These are phyloP conservation scores for Pseudogymnoascus sp. DNA, from an alignment of 2,329 filamentous ascomycete genomes.

Conservation along the genomic window DNA sequence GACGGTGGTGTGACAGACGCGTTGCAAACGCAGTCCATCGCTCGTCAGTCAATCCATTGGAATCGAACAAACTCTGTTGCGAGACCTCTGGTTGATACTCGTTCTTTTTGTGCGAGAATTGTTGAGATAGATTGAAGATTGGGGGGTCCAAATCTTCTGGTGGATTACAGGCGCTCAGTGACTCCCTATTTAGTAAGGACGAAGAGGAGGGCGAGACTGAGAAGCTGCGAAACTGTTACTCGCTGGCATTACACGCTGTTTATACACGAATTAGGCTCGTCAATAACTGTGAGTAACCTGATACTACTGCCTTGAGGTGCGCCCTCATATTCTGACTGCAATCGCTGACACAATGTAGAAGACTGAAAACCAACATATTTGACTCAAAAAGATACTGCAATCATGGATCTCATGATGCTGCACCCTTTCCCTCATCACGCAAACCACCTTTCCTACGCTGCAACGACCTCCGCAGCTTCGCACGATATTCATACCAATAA, in stretches of 20 bases:
- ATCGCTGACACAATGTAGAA: background rate
- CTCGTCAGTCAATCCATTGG: slow-evolving; percentile 5
- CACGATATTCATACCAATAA: slow-evolving; percentile 11
- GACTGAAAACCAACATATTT: slow-evolving; percentile 6
- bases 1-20: slow-evolving; percentile 6
- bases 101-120: background rate
- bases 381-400: background rate
- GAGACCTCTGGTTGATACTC: background rate
- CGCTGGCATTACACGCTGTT: background rate
- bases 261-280: background rate
- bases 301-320: background rate
- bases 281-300: background rate
- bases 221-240: slow-evolving; percentile 3
- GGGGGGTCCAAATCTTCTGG: too few relatives aligned
- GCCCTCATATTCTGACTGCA: background rate
- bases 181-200: too few relatives aligned
- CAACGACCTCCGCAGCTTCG: background rate
- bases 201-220: background rate
- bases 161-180: too few relatives aligned
- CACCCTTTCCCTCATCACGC: slow-evolving; percentile 1
- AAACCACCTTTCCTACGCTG: background rate
- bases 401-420: slow-evolving; percentile 7
- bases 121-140: slow-evolving; percentile 6
- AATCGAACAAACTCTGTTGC: slow-evolving; percentile 9
- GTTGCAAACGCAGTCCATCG: slow-evolving; percentile 6